Evolutionary conservation across 148 eudicot genomes (phyloP).

Genomic region (Pouteria glomerata): DNA sequence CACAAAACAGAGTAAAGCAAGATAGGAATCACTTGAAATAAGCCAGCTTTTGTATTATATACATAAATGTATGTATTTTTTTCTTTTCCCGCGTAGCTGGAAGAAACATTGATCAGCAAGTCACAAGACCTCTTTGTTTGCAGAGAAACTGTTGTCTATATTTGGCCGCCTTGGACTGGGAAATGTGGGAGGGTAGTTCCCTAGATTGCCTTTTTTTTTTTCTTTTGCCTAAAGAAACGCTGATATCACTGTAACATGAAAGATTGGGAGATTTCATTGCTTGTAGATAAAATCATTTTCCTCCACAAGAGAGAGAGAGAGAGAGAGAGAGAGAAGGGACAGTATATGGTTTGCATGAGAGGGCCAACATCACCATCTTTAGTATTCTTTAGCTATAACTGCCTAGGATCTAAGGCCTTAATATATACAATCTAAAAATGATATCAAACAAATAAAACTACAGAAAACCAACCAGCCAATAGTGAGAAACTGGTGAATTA

Average conservation of each 20-base stretch:
- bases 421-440: constrained; percentile 16
- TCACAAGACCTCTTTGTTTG: too few relatives aligned
- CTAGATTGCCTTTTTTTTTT: background rate
- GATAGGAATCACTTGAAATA: background rate
- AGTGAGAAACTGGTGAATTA: constrained; percentile 3
- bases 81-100: too few relatives aligned
- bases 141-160: too few relatives aligned
- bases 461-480: constrained; percentile 15
- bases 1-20: background rate
- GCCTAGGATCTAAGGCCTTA: constrained; percentile 6
- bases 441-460: constrained; percentile 7
- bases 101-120: too few relatives aligned
- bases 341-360: background rate
- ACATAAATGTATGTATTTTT: too few relatives aligned
- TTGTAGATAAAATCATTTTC: background rate
- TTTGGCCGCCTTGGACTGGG: too few relatives aligned
- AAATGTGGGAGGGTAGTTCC: too few relatives aligned
- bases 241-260: background rate
- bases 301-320: background rate
- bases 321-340: background rate
- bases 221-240: background rate
- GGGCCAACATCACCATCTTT: background rate
- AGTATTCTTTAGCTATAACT: constrained; percentile 13
- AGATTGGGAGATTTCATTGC: background rate
- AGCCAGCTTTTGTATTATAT: background rate